Evolutionary conservation across 176 grass and related monocot genomes (phyloP), one percentile per base, ranked within the genome.

Genomic region (Phragmites australis): DNA sequence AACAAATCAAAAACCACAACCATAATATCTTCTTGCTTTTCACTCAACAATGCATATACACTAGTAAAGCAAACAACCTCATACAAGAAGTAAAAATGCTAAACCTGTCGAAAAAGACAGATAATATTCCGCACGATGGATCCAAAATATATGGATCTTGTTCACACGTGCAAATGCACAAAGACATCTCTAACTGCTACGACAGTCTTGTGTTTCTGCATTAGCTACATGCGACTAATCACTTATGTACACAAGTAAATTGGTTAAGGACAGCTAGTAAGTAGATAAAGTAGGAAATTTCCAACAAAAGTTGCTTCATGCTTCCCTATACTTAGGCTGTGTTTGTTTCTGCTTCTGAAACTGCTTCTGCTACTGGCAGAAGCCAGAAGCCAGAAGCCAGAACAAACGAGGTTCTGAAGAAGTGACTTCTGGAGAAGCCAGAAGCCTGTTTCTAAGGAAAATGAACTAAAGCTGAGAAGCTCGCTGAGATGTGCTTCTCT

Each of bases 241-340:
- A 58, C 18, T 58, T 49, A 76, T 40, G n/a, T 70, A 71, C 59
- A 79, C 31, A 65, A 63, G 29, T 77, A 6, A 22, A 72, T 16
- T 17, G 51, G 17, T 22, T 50, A 69, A 47, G 19, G 31, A 69
- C 25, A 67, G 49, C 32, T 9, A 43, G 6, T 40, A 57, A 45
- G 6, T 55, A 63, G 41, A 82, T n/a, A n/a, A n/a, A n/a, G n/a
- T 41, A n/a, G 77, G 47, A 44, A 29, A 26, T 19, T 29, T 77
- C 37, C 81, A 53, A 47, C 44, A 21, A 22, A 48, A n/a, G 68
- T 34, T 68, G 74, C 47, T 49, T 94, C 85, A 90, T 70, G 83
- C 60, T 77, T 94, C 95, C 77, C 82, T 92, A 27, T 98, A 94
- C 76, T 94, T n/a, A n/a, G n/a, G n/a, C n/a, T n/a, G n/a, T n/a